These are phyloP conservation scores for Nicotiana obtusifolia DNA, from an alignment of 257 asterid genomes.

Conservation along the genomic window DNA sequence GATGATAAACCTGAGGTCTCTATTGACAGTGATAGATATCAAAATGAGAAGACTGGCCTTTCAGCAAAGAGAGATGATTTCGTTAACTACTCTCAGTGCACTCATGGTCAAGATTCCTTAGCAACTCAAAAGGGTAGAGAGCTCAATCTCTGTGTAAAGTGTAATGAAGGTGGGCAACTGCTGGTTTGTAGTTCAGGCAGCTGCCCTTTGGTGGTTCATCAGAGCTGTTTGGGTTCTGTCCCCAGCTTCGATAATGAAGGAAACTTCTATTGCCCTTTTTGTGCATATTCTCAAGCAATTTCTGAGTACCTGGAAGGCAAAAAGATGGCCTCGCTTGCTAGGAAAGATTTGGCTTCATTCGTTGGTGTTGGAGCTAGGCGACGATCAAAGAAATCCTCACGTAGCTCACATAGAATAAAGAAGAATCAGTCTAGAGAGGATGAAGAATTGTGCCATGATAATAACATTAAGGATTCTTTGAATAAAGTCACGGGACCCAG, in stretches of 20 bases:
- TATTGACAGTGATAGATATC: conserved; percentile 33
- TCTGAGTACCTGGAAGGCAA: conserved; percentile 38
- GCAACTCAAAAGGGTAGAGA: conserved; percentile 32
- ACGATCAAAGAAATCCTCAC: conserved; percentile 16
- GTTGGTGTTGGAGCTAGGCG: conserved; percentile 22
- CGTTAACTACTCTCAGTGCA: conserved; percentile 44
- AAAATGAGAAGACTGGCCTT: conserved; percentile 33
- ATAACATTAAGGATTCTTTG: not conserved
- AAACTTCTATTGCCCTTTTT: conserved; percentile 58
- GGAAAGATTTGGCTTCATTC: conserved; percentile 43
- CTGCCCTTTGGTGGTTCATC: conserved; percentile 49
- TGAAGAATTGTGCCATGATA: not conserved
- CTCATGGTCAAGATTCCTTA: conserved; percentile 42
- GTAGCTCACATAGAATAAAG: conserved; percentile 3
- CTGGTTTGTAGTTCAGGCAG: conserved; percentile 42
- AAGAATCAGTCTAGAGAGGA: not conserved
- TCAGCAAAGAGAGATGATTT: conserved; percentile 35
- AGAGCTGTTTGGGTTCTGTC: conserved; percentile 53
- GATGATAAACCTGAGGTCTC: conserved; percentile 18
- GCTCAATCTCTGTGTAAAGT: conserved; percentile 42
- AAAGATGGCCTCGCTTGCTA: conserved; percentile 35
- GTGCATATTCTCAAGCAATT: conserved; percentile 62
- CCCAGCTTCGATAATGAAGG: conserved; percentile 34
- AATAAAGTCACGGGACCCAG: conserved; percentile 4
- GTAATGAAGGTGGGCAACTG: conserved; percentile 40